A percentile compares a stretch with the other conserved stretches of the same genome.
Conservation (phyloP, 768 basidiomycete species). For the Symmetrospora coprosmae region DNA sequence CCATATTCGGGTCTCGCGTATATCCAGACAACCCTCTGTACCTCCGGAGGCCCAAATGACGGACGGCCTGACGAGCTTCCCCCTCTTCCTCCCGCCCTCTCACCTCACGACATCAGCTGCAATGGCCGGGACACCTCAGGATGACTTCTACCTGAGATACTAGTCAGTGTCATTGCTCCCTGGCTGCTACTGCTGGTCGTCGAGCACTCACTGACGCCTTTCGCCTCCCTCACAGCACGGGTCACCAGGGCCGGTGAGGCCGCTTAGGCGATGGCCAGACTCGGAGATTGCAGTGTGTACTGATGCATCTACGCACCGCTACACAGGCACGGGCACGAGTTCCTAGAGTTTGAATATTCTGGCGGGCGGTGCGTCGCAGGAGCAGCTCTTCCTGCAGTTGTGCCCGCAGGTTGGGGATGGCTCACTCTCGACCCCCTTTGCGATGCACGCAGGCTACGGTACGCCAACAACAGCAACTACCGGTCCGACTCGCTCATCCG, state of each 20-base stretch:
- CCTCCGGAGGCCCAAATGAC: too few relatives aligned
- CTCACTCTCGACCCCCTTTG: too few relatives aligned
- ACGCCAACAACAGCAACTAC: constrained; percentile 99
- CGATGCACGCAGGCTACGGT: constrained; percentile 58
- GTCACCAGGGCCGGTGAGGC: constrained; percentile 74
- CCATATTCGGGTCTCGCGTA: too few relatives aligned
- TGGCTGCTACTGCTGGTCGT: not conserved
- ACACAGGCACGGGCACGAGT: constrained; percentile 68
- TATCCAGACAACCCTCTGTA: too few relatives aligned
- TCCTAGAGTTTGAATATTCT: constrained; percentile 95
- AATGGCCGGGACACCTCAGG: constrained; percentile 11
- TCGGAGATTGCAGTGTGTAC: not conserved
- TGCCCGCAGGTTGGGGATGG: too few relatives aligned
- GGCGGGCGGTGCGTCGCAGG: too few relatives aligned
- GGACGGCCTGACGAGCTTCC: too few relatives aligned
- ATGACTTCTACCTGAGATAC: constrained; percentile 31
- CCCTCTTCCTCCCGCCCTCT: too few relatives aligned
- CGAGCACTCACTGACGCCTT: too few relatives aligned
- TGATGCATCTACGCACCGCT: not conserved
- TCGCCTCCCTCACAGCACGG: constrained; percentile 48
- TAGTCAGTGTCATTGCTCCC: constrained; percentile 15
- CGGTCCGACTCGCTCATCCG: constrained; percentile 91
- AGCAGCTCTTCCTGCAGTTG: too few relatives aligned
- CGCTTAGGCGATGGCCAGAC: constrained; percentile 6
- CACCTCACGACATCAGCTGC: too few relatives aligned